These are phyloP conservation scores for Neocucurbitaria cava DNA, from an alignment of 2,329 filamentous ascomycete species.

Conservation along the genomic window DNA sequence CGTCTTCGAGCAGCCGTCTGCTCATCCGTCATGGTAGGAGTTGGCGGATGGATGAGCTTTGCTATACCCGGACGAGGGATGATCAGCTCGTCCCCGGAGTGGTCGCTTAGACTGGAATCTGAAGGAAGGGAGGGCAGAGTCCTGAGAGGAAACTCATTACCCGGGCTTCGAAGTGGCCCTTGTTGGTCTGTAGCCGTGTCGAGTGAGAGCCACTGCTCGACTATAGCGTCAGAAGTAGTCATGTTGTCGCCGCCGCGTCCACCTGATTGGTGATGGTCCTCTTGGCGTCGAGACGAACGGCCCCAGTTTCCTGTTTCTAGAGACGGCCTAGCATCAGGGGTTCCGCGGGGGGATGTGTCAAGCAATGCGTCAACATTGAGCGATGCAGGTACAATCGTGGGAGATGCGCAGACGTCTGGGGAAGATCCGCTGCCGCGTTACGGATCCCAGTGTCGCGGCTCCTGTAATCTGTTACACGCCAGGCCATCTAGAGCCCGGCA, in stretches of 20 bases:
- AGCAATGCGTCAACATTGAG: slow-evolving; percentile 17
- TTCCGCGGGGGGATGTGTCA: slow-evolving; percentile 20
- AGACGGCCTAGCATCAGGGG: slow-evolving; percentile 26
- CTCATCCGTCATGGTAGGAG: slow-evolving; percentile 42
- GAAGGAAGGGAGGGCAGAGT: slow-evolving; percentile 46
- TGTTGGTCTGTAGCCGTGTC: slow-evolving; percentile 33
- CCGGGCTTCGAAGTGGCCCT: slow-evolving; percentile 40
- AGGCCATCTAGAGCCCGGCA: slow-evolving; percentile 1
- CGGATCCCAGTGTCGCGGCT: slow-evolving; percentile 13
- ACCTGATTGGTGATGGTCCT: slow-evolving; percentile 22
- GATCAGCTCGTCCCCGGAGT: slow-evolving; percentile 24
- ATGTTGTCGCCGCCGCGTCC: slow-evolving; percentile 19
- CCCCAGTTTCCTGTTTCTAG: slow-evolving; percentile 13
- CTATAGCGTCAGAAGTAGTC: slow-evolving; percentile 29
- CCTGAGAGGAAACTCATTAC: slow-evolving; percentile 46
- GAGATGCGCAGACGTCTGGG: not conserved
- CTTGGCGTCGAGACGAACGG: slow-evolving; percentile 10
- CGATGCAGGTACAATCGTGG: slow-evolving; percentile 23
- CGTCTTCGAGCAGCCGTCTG: slow-evolving; percentile 38
- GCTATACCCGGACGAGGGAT: slow-evolving; percentile 29
- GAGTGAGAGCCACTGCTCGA: slow-evolving; percentile 42
- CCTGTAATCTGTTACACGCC: slow-evolving; percentile 16
- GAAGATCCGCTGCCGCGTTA: slow-evolving; percentile 2
- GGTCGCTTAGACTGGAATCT: slow-evolving; percentile 29
- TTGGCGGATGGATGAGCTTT: slow-evolving; percentile 40